Percentiles rank a stretch among this genome's conserved stretches.
Conservation (phyloP, 345 rosid species). For the Brassica rapa region DNA sequence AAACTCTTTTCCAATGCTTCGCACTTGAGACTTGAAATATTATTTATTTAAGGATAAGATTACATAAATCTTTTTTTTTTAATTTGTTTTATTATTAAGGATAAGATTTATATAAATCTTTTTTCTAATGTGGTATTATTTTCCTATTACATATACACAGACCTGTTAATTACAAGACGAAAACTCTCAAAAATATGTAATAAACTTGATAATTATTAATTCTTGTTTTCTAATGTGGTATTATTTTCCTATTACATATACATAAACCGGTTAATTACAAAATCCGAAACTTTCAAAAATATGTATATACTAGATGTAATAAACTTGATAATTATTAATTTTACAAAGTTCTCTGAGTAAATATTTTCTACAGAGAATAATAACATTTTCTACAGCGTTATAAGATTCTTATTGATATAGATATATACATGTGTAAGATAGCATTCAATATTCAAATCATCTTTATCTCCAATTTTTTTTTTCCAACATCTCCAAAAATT, state of each 20-base stretch:
- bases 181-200: too few relatives aligned
- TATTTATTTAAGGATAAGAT: background rate
- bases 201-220: background rate
- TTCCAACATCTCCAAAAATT: background rate
- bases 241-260: background rate
- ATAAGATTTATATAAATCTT: conserved; percentile 12
- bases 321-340: background rate
- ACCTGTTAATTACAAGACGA: background rate
- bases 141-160: background rate
- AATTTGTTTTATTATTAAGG: background rate
- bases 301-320: background rate
- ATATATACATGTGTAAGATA: background rate
- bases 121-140: too few relatives aligned
- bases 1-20: conserved; percentile 13
- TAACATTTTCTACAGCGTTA: background rate
- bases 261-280: background rate
- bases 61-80: background rate
- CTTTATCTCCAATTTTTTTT: background rate
- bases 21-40: conserved; percentile 16
- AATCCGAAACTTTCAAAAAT: background rate
- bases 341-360: background rate
- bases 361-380: background rate
- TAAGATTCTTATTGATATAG: background rate
- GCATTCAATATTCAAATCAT: background rate
- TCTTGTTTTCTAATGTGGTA: too few relatives aligned